Conservation (phyloP, 176 grass and related monocot genomes). For the Hyparrhenia diplandra region DNA sequence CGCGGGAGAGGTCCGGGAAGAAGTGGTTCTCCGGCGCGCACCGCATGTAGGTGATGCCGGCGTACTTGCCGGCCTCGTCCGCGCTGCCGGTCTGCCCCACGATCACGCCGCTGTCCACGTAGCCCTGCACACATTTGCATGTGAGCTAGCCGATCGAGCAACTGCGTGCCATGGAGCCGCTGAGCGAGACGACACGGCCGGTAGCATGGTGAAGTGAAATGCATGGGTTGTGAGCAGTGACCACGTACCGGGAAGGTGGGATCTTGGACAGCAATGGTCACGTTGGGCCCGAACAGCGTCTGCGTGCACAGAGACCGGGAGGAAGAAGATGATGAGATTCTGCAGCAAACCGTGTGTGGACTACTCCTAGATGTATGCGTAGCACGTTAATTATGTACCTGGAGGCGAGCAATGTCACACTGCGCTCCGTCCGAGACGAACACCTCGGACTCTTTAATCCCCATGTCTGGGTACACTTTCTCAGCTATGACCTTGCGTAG, state of each 20-base stretch:
- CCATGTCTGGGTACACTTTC: conserved; percentile 61
- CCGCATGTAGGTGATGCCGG: conserved; percentile 69
- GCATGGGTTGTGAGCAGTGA: too few relatives aligned
- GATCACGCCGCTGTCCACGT: conserved; percentile 87
- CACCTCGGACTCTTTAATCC: conserved; percentile 57
- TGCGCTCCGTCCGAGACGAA: conserved; percentile 94
- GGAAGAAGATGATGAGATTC: not conserved
- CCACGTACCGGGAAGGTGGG: conserved; percentile 97
- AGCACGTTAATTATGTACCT: conserved; percentile 21
- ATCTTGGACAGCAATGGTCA: conserved; percentile 87
- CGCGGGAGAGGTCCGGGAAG: conserved; percentile 79
- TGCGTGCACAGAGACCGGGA: conserved; percentile 13
- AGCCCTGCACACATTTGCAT: conserved; percentile 42
- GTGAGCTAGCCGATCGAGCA: not conserved
- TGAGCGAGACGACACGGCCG: not conserved
- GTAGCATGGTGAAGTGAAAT: not conserved
- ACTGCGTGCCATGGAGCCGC: not conserved
- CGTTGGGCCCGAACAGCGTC: conserved; percentile 67
- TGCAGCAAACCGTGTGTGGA: not conserved
- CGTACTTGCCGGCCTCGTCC: conserved; percentile 48
- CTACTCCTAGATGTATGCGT: not conserved
- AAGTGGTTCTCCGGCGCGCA: conserved; percentile 79
- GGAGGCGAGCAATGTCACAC: conserved; percentile 78
- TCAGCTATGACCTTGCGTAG: conserved; percentile 71
- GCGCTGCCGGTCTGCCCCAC: conserved; percentile 71